A percentile compares a stretch with the other conserved stretches of the same genome.
These are phyloP conservation scores for Aspergillus neoniger DNA, from an alignment of 2,329 filamentous ascomycete genomes.

Conservation along the genomic window DNA sequence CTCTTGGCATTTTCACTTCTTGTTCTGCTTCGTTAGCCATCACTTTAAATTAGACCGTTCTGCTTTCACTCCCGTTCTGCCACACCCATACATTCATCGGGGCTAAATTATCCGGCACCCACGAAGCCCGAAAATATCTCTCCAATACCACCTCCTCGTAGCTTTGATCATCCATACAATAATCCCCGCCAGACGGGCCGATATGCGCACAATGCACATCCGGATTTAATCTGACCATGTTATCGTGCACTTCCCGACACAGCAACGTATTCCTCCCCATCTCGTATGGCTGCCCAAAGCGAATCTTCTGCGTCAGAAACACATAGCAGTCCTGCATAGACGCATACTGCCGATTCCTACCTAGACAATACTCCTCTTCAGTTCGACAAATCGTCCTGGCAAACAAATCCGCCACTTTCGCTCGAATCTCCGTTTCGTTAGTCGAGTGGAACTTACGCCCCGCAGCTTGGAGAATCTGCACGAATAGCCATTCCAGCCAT, in stretches of 20 bases:
- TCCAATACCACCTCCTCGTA: slow-evolving; percentile 28
- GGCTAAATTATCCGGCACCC: slow-evolving; percentile 27
- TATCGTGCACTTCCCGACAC: slow-evolving; percentile 32
- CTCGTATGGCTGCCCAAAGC: slow-evolving; percentile 30
- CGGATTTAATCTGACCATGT: slow-evolving; percentile 31
- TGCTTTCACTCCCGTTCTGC: too few relatives aligned
- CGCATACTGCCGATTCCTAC: slow-evolving; percentile 25
- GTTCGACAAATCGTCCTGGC: slow-evolving; percentile 26
- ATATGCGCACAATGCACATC: slow-evolving; percentile 32
- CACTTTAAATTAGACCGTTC: too few relatives aligned
- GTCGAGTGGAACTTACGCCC: slow-evolving; percentile 23
- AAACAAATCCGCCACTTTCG: slow-evolving; percentile 9
- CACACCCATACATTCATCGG: slow-evolving; percentile 22
- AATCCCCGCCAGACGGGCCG: slow-evolving; percentile 28
- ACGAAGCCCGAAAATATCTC: slow-evolving; percentile 28
- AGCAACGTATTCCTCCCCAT: slow-evolving; percentile 30
- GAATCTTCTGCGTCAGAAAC: slow-evolving; percentile 21
- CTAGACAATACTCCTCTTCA: slow-evolving; percentile 24
- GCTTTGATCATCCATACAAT: slow-evolving; percentile 31
- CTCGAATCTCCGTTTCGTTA: slow-evolving; percentile 4
- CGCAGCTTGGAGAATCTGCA: neutral
- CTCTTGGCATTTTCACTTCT: too few relatives aligned
- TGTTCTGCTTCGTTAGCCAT: too few relatives aligned
- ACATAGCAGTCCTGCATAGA: slow-evolving; percentile 20
- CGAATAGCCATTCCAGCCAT: slow-evolving; percentile 22